These are phyloP conservation scores for Monosporascus sp. DNA, from an alignment of 2,329 filamentous ascomycete genomes.

Conservation along the genomic window DNA sequence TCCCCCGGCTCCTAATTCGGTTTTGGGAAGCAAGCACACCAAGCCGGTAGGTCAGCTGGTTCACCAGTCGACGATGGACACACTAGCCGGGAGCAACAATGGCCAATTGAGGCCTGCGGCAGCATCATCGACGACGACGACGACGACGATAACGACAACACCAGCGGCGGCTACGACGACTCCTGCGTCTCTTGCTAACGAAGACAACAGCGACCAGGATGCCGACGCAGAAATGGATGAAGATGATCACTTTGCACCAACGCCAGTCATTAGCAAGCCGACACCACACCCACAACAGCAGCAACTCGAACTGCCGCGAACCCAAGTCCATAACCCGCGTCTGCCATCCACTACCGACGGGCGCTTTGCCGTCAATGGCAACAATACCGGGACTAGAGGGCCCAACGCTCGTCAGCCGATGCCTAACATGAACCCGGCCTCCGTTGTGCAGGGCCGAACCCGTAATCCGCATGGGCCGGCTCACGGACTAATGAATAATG, in stretches of 20 bases:
- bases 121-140: conserved; percentile 7
- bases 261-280: conserved; percentile 31
- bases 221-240: conserved; percentile 50
- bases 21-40: conserved; percentile 1
- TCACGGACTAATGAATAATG: conserved; percentile 15
- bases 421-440: conserved; percentile 38
- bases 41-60: conserved; percentile 8
- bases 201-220: conserved; percentile 42
- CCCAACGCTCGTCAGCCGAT: conserved; percentile 40
- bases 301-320: conserved; percentile 39
- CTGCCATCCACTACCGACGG: conserved; percentile 23
- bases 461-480: conserved; percentile 27
- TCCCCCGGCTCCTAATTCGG: conserved; percentile 4
- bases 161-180: conserved; percentile 19
- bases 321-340: conserved; percentile 32
- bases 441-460: conserved; percentile 26
- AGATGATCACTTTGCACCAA: conserved; percentile 48
- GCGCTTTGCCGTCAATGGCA: conserved; percentile 39
- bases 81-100: conserved; percentile 14
- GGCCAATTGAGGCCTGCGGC: conserved; percentile 13
- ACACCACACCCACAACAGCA: conserved; percentile 27
- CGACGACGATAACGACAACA: conserved; percentile 14
- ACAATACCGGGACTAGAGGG: conserved; percentile 25
- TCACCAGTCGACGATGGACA: conserved; percentile 11
- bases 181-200: conserved; percentile 33